These are phyloP conservation scores for Pneumocystis canis DNA, from an alignment of 1,139 yeast species.

Conservation along the genomic window DNA sequence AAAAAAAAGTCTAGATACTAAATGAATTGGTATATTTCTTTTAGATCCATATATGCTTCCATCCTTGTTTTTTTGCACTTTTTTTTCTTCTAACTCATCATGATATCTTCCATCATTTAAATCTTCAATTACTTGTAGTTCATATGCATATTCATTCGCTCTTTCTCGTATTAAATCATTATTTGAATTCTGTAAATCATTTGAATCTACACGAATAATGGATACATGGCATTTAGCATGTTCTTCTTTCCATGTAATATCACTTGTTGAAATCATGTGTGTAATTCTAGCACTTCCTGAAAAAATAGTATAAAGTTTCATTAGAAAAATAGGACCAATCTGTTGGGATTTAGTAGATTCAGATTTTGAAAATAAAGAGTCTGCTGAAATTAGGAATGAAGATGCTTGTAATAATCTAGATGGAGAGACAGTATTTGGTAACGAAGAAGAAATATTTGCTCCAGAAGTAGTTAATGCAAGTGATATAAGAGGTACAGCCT, in stretches of 20 bases:
- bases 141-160: constrained; percentile 29
- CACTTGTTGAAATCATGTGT: constrained; percentile 28
- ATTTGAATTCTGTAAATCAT: neutral
- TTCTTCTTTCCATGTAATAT: constrained; percentile 45
- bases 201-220: constrained; percentile 25
- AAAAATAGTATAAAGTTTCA: constrained; percentile 51
- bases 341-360: constrained; percentile 16
- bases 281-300: constrained; percentile 40
- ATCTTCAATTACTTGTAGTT: constrained; percentile 39
- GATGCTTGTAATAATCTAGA: constrained; percentile 56
- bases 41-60: constrained; percentile 23
- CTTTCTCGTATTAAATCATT: neutral
- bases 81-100: constrained; percentile 34
- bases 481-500: constrained; percentile 49
- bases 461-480: constrained; percentile 60
- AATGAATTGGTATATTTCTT: constrained; percentile 26
- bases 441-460: constrained; percentile 40
- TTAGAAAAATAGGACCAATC: constrained; percentile 50
- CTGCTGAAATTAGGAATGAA: constrained; percentile 33
- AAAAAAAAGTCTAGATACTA: constrained; percentile 39
- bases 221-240: constrained; percentile 45
- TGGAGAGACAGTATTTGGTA: constrained; percentile 46
- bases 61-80: constrained; percentile 13
- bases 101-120: constrained; percentile 67
- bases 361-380: constrained; percentile 15